phyloP scores from a whole-genome alignment of 169 alveolate genomes.

The Neospora caninum region DNA sequence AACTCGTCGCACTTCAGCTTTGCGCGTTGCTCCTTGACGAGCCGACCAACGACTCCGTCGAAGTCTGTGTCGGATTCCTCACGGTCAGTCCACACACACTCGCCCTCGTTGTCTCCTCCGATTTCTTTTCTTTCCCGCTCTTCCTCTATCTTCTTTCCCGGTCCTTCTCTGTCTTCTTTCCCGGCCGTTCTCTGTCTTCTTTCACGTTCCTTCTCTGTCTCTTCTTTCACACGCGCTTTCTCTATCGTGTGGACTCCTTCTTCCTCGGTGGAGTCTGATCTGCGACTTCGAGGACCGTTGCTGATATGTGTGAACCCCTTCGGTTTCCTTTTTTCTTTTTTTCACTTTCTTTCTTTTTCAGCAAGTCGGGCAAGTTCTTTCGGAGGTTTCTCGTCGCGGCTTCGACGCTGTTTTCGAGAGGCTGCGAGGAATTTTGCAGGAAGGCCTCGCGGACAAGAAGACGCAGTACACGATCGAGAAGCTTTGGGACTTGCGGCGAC shows the following conservation, averaged over 20 bases:
- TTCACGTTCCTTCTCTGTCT: neutral
- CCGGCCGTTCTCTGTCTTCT: neutral
- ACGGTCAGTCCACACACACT: constrained; percentile 28
- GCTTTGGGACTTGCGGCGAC: constrained; percentile 92
- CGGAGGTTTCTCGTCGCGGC: constrained; percentile 93
- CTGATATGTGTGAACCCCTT: no score
- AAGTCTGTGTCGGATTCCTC: constrained; percentile 86
- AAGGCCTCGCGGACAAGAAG: constrained; percentile 94
- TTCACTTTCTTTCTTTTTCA: neutral
- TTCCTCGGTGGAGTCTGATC: no score
- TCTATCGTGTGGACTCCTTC: no score
- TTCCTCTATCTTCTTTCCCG: neutral
- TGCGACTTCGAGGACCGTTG: no score
- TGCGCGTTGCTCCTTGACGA: constrained; percentile 92
- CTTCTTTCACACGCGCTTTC: no score
- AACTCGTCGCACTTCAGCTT: constrained; percentile 93
- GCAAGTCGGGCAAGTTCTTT: constrained; percentile 95
- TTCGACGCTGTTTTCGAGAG: constrained; percentile 94
- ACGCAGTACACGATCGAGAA: constrained; percentile 97
- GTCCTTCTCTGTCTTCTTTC: neutral
- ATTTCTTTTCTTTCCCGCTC: neutral
- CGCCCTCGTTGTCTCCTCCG: neutral
- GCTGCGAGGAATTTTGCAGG: constrained; percentile 95
- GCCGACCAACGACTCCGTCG: constrained; percentile 97
- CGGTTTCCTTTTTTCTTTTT: no score